Base-by-base conservation (phyloP, 495 filamentous ascomycete species). In the Corynascus novoguineensis region DNA sequence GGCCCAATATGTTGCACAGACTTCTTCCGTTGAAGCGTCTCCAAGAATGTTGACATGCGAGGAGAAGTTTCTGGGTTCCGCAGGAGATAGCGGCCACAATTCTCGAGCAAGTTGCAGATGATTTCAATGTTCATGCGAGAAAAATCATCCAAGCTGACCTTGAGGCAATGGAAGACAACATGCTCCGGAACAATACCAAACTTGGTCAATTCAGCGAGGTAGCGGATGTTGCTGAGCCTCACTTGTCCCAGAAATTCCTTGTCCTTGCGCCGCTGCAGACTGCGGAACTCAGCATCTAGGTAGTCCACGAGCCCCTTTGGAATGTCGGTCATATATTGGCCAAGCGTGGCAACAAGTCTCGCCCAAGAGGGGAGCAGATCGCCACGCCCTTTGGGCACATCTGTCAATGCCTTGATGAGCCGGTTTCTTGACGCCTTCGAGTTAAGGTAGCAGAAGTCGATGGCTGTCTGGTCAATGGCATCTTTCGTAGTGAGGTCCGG, bases 41-140 rank as follows among this genome's bases (percentile, higher is more conserved):
- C 93, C 40, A 99, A 69, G 68, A 99, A 99, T 0, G 87, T 90
- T 0, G 78, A 76, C 93, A 97, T 97, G 34, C 95, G 81, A 10
- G 92, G 92, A 12, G 88, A 86, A 0, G 95, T 96, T 60, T 97
- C 92, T 0, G 92, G 88, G 64, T 95, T 97, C 29, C 95, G 89
- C 47, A 97, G 79, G 40, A 99, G 75, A 73, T 96, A 99, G 7
- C 92, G 86, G 31, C 93, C 93, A 64, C 95, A 99, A 64, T 96
- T 97, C 73, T 99, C 93, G 8, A 99, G 78, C n/a, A 97, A 76
- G 62, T 95, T 91, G 62, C 92, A 92, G 60, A 97, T 95, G 62
- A 99, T 96, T 69, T 99, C 95, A 57, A 99, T 95, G 64, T 97
- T 97, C 84, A 96, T 95, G 60, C 92, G 83, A 9, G 95, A 96